Base-by-base conservation (phyloP, 257 asterid species). In the Fraxinus quadrangulata region DNA sequence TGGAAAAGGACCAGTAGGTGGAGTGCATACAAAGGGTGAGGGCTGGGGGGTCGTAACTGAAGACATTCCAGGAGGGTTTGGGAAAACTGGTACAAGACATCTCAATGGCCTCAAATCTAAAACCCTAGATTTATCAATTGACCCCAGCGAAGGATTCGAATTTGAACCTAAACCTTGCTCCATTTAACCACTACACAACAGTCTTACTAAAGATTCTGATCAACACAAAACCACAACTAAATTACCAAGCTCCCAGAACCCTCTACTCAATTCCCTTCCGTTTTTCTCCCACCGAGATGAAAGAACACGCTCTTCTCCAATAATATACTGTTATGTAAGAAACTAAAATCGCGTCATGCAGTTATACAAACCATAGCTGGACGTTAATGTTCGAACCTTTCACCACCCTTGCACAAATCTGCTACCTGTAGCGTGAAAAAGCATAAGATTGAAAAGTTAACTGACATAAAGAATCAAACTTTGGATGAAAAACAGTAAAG, bases 1-100 rank as follows among this genome's bases (percentile, higher is more conserved):
- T 2, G 99, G 99, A 54, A 95, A 95, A 47, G 99, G 99, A 54
- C 99, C 99, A 16, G 88, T 66, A 17, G 99, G 99, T 21, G 99
- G 90, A 63, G 92, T 92, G 75, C 99, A 93, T 13, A 90, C 96
- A 81, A 96, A 96, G 45, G 98, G 96, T 24, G 94, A 49, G 6
- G 97, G 90, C n/a, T 89, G 91, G 21, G 97, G 90, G 73, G 74
- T 78, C 2, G 89, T 74, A 84, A 83, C 69, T 0, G 94, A 82
- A 40, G 91, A 81, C 86, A 78, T 72, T 24, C 91, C 96, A 17
- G 87, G 81, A 54, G 91, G 77, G 39, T 87, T 82, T 12, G 96
- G 99, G 78, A 95, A 95, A 79, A 93, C 80, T 4, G 99, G 99
- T 65, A 82, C 90, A 70, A 95, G 89, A 79, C 87, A 81, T 88